Conservation (phyloP, 257 asterid genomes). For the Solanum virginianum region DNA sequence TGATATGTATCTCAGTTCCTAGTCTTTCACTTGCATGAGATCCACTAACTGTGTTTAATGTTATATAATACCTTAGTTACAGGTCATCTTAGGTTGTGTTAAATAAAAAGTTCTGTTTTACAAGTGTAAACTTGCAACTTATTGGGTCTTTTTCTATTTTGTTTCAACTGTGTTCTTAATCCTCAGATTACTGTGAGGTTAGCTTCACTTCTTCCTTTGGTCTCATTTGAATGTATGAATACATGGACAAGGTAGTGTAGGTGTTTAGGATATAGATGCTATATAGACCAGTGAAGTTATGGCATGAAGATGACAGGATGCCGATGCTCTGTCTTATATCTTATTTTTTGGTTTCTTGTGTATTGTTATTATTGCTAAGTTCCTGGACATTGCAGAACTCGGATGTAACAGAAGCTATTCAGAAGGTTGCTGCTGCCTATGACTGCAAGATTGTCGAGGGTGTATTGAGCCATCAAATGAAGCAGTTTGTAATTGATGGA, state of each 20-base stretch:
- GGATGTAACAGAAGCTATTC: slow-evolving; percentile 13
- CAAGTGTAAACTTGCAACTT: neutral
- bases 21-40: neutral
- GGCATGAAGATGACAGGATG: neutral
- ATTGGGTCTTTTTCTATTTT: neutral
- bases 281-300: neutral
- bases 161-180: neutral
- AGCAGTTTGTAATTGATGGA: slow-evolving; percentile 87
- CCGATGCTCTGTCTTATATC: neutral
- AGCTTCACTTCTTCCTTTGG: neutral
- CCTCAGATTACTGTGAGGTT: neutral
- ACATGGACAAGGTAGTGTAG: neutral
- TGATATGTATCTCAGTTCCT: neutral
- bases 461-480: slow-evolving; percentile 89
- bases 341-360: neutral
- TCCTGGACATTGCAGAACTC: neutral
- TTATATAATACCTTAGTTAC: neutral
- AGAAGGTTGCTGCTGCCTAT: slow-evolving; percentile 80
- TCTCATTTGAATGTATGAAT: neutral
- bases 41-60: neutral
- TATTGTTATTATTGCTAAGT: neutral
- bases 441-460: slow-evolving; percentile 97
- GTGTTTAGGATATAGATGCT: neutral
- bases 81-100: neutral
- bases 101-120: neutral